A percentile compares a stretch with the other conserved stretches of the same genome.
Evolutionary conservation across 441 rosid species (phyloP).

Genomic region (Syzygium syzygioides): DNA sequence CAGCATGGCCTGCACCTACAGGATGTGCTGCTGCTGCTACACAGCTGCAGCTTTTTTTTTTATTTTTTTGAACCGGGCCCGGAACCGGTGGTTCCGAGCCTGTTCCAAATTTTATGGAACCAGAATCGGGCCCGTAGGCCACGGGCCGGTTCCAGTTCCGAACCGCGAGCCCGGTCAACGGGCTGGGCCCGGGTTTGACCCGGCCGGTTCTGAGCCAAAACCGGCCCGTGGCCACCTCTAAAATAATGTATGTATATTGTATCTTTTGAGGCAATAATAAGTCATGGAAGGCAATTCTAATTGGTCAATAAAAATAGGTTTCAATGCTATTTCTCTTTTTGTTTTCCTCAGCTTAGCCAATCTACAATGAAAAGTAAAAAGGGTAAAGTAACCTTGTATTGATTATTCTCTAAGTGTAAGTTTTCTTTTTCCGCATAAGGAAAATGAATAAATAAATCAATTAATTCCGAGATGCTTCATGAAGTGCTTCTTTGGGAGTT

Average conservation of each 20-base stretch:
- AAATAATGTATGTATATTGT: neutral
- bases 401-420: neutral
- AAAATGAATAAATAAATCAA: neutral
- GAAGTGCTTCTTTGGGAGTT: neutral
- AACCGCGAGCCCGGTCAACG: too few relatives aligned
- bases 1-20: too few relatives aligned
- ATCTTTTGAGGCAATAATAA: neutral
- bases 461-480: neutral
- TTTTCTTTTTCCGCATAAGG: neutral
- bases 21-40: too few relatives aligned
- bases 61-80: too few relatives aligned
- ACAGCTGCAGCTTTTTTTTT: too few relatives aligned
- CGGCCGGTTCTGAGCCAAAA: too few relatives aligned
- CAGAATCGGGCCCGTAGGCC: too few relatives aligned
- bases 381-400: neutral
- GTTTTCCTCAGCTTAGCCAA: neutral
- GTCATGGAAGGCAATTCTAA: neutral
- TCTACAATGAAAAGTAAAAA: neutral
- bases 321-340: neutral
- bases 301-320: neutral
- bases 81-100: too few relatives aligned
- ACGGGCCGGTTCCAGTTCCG: too few relatives aligned
- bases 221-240: too few relatives aligned
- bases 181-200: too few relatives aligned
- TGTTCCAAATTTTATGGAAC: too few relatives aligned